Evolutionary conservation across 2,329 filamentous ascomycete genomes (phyloP), one percentile per base, ranked within the genome.

Genomic region (Sporothrix humicola): DNA sequence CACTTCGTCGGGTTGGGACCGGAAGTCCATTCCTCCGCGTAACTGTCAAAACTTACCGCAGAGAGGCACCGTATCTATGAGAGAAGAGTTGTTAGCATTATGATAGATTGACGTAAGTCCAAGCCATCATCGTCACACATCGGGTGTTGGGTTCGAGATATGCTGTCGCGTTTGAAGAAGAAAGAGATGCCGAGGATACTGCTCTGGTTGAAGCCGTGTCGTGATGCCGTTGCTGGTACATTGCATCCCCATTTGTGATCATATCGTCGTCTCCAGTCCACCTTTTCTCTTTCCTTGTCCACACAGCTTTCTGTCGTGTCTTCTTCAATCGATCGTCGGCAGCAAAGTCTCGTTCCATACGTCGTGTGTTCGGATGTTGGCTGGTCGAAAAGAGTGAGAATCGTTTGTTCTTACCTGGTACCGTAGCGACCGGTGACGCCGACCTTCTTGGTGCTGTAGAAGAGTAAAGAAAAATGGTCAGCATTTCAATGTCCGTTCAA

Each of bases 31-130:
- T 52, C 23, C 48, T 37, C 42, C 42, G 23, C 23, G 50, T 54
- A 12, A 15, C 13, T 50, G 71, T 68, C 26, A 31, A 71, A 50
- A 72, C 75, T 73, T 75, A 76, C 75, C 75, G 75, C 87, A 98
- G 94, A 82, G 96, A 98, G 84, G 96, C 95, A 95, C 95, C 96
- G 87, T 97, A 97, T 90, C 94, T 95, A 80, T 79, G 71, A 52
- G 5, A 26, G 59, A 7, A 15, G 66, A 23, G 74, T 73, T 69
- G 74, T 73, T 69, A 74, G 74, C 58, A 73, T 17, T 10, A 3
- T 56, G 54, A 31, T 46, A 46, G 20, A 7, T 23, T 15, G 31
- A 44, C 17, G 31, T n/a, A n/a, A 63, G 15, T 66, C 52, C 20
- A 12, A 52, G 31, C 48, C 50, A 69, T 13, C n/a, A 44, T 10